These are phyloP conservation scores for Conticribra guillardii DNA, from an alignment of 108 stramenopile genomes.

Conservation along the genomic window DNA sequence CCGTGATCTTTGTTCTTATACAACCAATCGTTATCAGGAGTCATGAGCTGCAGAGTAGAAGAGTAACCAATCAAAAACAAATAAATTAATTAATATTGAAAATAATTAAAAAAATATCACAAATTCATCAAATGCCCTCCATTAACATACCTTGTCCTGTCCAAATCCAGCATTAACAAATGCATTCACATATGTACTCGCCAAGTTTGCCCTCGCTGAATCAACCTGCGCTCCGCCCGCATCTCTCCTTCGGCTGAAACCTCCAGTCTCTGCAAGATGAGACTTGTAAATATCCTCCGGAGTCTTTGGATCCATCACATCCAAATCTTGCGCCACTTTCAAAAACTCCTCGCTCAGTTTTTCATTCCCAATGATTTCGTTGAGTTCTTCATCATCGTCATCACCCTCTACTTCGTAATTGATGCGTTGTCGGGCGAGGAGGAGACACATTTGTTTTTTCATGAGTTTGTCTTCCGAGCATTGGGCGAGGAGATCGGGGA, in stretches of 20 bases:
- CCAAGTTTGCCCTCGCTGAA: slow-evolving; percentile 98
- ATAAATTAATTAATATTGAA: neutral
- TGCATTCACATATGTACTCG: slow-evolving; percentile 98
- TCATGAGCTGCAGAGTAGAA: slow-evolving; percentile 75
- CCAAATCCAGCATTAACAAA: slow-evolving; percentile 99
- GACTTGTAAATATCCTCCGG: slow-evolving; percentile 99
- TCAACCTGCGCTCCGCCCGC: slow-evolving; percentile 87
- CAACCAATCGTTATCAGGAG: slow-evolving; percentile 91
- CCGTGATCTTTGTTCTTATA: slow-evolving; percentile 99
- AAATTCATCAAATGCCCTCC: no score
- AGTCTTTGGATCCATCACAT: slow-evolving; percentile 95
- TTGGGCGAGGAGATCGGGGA: slow-evolving; percentile 72
- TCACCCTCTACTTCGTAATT: slow-evolving; percentile 86
- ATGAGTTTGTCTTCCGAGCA: slow-evolving; percentile 80
- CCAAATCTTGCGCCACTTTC: slow-evolving; percentile 91
- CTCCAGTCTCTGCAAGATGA: slow-evolving; percentile 96
- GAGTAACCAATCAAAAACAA: neutral
- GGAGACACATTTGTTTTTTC: slow-evolving; percentile 90
- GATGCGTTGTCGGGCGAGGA: slow-evolving; percentile 87
- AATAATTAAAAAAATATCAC: neutral
- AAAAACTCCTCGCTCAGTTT: slow-evolving; percentile 88
- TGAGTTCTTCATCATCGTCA: slow-evolving; percentile 78
- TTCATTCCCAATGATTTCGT: slow-evolving; percentile 95
- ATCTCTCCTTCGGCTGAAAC: slow-evolving; percentile 86
- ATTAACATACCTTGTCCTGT: slow-evolving; percentile 76